Conservation (phyloP, 2,329 filamentous ascomycete species). For the Alternaria dauci region DNA sequence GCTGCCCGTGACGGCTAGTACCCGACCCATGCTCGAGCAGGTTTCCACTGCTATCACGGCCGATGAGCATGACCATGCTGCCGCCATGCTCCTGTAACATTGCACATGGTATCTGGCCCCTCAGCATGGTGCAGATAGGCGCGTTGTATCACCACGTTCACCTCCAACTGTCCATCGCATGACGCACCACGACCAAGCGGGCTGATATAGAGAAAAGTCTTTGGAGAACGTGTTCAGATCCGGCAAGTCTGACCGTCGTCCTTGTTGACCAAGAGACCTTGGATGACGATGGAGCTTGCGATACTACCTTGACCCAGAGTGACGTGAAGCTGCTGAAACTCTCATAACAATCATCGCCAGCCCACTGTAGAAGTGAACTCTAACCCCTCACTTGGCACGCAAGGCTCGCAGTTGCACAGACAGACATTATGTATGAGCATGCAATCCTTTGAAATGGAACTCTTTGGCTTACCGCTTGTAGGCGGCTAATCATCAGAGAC, state of each 20-base stretch:
- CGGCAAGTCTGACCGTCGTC: conserved; percentile 32
- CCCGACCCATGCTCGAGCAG: conserved; percentile 8
- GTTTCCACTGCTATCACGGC: conserved; percentile 11
- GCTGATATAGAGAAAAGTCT: conserved; percentile 7
- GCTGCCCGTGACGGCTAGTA: conserved; percentile 1
- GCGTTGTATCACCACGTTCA: conserved; percentile 43
- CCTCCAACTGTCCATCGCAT: conserved; percentile 35
- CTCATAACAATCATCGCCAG: conserved; percentile 28
- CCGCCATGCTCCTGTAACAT: conserved; percentile 37
- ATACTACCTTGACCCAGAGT: conserved; percentile 24
- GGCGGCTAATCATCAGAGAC: conserved; percentile 86
- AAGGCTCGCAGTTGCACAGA: conserved; percentile 10
- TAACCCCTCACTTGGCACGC: conserved; percentile 5
- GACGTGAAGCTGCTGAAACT: conserved; percentile 27
- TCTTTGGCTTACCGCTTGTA: conserved; percentile 53
- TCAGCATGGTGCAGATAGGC: conserved; percentile 32
- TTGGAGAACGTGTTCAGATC: conserved; percentile 24
- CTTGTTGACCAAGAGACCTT: conserved; percentile 35
- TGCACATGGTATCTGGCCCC: conserved; percentile 27
- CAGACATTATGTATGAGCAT: conserved; percentile 44
- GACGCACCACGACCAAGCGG: conserved; percentile 27
- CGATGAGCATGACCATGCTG: conserved; percentile 8
- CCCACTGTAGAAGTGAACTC: conserved; percentile 7
- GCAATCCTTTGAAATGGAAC: conserved; percentile 25
- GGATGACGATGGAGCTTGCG: conserved; percentile 28